Conservation (phyloP, 768 basidiomycete genomes). For the Hemileccinum rubropunctum region DNA sequence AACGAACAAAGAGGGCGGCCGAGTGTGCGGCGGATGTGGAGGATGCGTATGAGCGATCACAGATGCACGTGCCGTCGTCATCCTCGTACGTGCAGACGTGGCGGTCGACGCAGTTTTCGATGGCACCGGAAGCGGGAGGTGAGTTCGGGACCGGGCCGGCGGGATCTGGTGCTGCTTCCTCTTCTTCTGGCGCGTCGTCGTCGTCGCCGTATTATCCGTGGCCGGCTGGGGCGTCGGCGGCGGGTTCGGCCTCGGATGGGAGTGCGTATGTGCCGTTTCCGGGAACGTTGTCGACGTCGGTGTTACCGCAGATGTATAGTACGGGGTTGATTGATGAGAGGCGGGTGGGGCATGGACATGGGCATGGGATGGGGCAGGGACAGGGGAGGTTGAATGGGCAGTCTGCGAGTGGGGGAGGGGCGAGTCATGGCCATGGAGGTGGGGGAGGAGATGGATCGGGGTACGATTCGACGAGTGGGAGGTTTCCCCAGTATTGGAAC, state of each 20-base stretch:
- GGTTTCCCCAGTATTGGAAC: conserved; percentile 55
- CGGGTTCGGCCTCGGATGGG: conserved; percentile 14
- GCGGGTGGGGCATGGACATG: conserved; percentile 14
- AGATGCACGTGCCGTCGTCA: conserved; percentile 11
- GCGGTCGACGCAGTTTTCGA: conserved; percentile 27
- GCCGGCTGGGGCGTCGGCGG: conserved; percentile 19
- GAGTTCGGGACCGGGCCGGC: too few relatives aligned
- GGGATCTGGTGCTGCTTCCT: too few relatives aligned
- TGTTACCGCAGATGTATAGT: conserved; percentile 73
- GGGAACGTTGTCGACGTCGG: conserved; percentile 62
- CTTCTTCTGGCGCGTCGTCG: too few relatives aligned
- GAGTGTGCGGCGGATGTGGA: conserved; percentile 47
- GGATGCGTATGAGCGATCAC: conserved; percentile 24
- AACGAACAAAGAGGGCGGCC: conserved; percentile 59
- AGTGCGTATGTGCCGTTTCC: conserved; percentile 36
- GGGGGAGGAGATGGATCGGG: not conserved
- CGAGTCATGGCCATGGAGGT: conserved; percentile 4
- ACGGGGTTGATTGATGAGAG: conserved; percentile 63
- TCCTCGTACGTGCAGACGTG: conserved; percentile 28
- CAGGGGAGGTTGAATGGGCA: conserved; percentile 17
- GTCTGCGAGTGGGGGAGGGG: conserved; percentile 6
- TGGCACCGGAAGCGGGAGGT: not conserved
- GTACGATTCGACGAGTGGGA: conserved; percentile 23
- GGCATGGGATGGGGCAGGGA: conserved; percentile 5
- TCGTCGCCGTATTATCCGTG: conserved; percentile 44